Evolutionary conservation across 768 basidiomycete species (phyloP), one percentile per base, ranked within the genome.

Genomic region (Clitopilus passeckerianus): DNA sequence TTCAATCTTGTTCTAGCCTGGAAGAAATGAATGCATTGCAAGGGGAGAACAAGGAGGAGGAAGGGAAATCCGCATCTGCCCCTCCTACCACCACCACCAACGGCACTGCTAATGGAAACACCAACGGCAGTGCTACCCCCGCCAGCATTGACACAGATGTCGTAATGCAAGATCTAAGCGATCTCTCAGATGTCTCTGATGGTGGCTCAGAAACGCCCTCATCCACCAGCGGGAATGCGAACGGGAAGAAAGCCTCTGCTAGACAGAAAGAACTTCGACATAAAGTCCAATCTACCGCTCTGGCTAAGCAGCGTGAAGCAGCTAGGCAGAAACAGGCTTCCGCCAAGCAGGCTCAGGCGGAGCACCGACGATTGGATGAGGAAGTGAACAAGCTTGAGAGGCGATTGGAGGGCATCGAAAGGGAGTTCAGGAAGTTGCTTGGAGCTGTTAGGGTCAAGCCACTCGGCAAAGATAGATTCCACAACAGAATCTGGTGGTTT

Each of bases 401-500:
- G 43, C 80, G 89, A 41, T 80, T 98, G 18, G 92, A 95, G 66
- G 83, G 81, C 54, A 91, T 96, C 62, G 95, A 98, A 69, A 88
- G 93, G 50, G 96, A 98, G 62, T 99, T 98, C 76, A 81, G 97
- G 63, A 90, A 95, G 70, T 80, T 93, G 54, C 78, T 93, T 43
- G 91, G 93, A 58, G 86, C 89, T 6, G 83, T 95, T 54, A 83
- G 97, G 57, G 87, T 92, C 20, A 90, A 93, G 67, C 93, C 95
- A 1, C 67, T 98, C 55, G 97, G 97, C 14, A 82, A 84, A 62
- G 97, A 99, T 70, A 82, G 97, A 57, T 99, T 98, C 73, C 90
- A 91, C 68, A 96, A 97, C 70, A 86, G 92, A 33, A 80, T 97
- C 60, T 99, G 96, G 96, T 99, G 96, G 96, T 93, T 98, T 69